Evolutionary conservation across 495 filamentous ascomycete species (phyloP), one percentile per base, ranked within the genome.

Genomic region (Lasiosphaeria ovina): DNA sequence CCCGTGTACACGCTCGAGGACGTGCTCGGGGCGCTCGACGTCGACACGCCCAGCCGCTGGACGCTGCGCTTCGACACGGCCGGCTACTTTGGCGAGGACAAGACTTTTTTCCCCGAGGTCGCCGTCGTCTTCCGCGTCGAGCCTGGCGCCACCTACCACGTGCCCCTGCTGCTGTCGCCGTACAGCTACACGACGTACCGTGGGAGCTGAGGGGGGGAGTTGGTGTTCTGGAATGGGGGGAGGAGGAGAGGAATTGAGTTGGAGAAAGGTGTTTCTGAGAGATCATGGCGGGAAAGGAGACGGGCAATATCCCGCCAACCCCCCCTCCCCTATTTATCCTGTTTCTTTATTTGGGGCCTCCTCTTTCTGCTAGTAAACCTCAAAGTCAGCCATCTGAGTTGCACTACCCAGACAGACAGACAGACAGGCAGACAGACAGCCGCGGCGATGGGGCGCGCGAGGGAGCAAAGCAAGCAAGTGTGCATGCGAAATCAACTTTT

Each of bases 101-200:
- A 88, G 59, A 92, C 91, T 4, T 97, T 98, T 71, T 97, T 91
- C 72, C 91, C 91, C 32, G 89, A 93, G 76, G 92, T 97, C n/a
- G 86, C 87, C 72, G 83, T 98, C 45, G 85, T 85, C 55, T 97
- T 98, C 72, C 84, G 83, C 49, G 91, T 93, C 3, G 81, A 84
- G 62, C 79, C 81, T 52, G 85, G 78, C 11, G 82, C 89, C 76
- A 89, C 95, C 76, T 97, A 92, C 67, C 94, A 98, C 83, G 89
- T 98, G 4, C 94, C 94, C 33, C 76, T 98, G 70, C 66, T 98
- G 72, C 71, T 98, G 76, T 85, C 90, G 57, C 93, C 93, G 48
- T 97, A 87, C 79, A 91, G 87, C 68, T 98, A 96, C 77, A 90
- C 90, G 53, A 97, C 94, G 6, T 98, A 98, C 74, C 79, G 94